phyloP scores from a whole-genome alignment of 116 monocot genomes.

The Phalaenopsis hybrid region DNA sequence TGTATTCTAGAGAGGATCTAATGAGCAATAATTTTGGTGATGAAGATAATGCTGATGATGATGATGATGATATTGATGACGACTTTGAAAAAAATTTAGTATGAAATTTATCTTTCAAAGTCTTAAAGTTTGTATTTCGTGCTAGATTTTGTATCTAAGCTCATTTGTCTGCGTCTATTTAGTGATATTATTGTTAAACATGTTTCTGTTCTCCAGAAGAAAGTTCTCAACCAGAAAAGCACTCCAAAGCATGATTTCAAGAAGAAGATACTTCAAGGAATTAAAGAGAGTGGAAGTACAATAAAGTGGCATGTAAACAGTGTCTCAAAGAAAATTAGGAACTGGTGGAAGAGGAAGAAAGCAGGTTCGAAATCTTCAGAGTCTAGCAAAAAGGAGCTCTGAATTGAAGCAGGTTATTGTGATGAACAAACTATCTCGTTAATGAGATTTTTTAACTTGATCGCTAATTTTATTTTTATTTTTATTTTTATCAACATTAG shows the following conservation, averaged over 20 bases:
- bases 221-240: slow-evolving; percentile 52
- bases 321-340: slow-evolving; percentile 25
- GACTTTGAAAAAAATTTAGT: slow-evolving; percentile 71
- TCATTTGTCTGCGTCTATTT: no score
- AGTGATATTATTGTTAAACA: background rate
- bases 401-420: background rate
- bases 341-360: slow-evolving; percentile 52
- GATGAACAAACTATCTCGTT: background rate
- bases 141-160: background rate
- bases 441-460: background rate
- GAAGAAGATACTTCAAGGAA: slow-evolving; percentile 41
- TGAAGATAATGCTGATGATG: slow-evolving; percentile 64
- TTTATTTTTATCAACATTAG: background rate
- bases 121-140: background rate
- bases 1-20: slow-evolving; percentile 92
- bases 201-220: slow-evolving; percentile 40
- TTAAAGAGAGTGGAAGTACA: slow-evolving; percentile 20
- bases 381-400: slow-evolving; percentile 37
- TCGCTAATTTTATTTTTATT: background rate
- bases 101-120: slow-evolving; percentile 4
- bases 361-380: slow-evolving; percentile 14
- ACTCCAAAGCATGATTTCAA: slow-evolving; percentile 54
- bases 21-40: slow-evolving; percentile 56
- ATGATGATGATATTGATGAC: slow-evolving; percentile 62
- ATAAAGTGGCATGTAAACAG: slow-evolving; percentile 30